Conservation (phyloP, 352 stramenopile genomes). For the Aphanomyces stellatus region DNA sequence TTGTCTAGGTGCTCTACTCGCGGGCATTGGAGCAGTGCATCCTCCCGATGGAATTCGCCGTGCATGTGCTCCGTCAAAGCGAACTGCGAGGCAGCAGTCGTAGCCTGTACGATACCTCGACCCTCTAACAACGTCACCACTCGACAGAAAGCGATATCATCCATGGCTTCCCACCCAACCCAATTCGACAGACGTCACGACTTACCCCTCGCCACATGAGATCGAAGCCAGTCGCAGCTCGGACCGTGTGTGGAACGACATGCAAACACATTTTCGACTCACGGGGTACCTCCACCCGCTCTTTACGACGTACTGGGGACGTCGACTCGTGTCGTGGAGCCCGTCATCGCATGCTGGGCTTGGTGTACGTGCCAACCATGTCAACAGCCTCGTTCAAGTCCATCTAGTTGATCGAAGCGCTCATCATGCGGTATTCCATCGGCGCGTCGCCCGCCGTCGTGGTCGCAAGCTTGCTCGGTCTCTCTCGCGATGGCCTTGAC, state of each 20-base stretch:
- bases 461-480: neutral
- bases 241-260: constrained; percentile 14
- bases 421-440: neutral
- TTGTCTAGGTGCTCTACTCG: neutral
- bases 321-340: neutral
- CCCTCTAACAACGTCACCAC: too few relatives aligned
- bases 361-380: neutral
- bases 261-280: neutral
- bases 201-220: neutral
- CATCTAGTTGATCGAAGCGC: neutral
- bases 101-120: neutral
- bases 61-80: neutral
- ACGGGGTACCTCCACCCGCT: constrained; percentile 11
- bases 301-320: neutral
- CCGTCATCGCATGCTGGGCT: neutral
- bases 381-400: neutral
- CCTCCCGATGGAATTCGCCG: neutral
- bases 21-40: neutral
- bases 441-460: neutral
- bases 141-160: neutral
- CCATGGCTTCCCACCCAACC: neutral
- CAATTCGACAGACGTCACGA: neutral
- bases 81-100: neutral
- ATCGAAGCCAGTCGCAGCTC: constrained; percentile 5
- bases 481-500: neutral